Percentiles rank a stretch among this genome's conserved stretches.
These are phyloP conservation scores for Leccinum longicurvipes DNA, from an alignment of 768 basidiomycete species.

Conservation along the genomic window DNA sequence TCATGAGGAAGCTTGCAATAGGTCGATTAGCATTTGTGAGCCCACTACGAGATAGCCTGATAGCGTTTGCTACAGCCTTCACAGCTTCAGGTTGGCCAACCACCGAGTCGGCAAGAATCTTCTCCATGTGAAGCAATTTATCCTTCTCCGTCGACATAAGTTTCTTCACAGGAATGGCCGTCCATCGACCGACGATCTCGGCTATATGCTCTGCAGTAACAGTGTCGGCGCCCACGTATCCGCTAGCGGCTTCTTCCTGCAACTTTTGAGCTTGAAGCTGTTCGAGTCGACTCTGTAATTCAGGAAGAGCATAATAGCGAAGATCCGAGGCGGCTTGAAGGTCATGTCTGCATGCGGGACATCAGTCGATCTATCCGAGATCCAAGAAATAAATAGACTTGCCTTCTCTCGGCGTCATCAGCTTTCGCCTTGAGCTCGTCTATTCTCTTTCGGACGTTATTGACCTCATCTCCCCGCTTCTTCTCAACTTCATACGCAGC, in stretches of 20 bases:
- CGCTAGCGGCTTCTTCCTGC: slow-evolving; percentile 62
- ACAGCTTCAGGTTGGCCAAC: slow-evolving; percentile 92
- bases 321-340: slow-evolving; percentile 81
- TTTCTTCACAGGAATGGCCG: slow-evolving; percentile 84
- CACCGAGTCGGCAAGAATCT: slow-evolving; percentile 68
- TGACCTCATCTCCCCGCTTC: slow-evolving; percentile 75
- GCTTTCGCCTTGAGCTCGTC: slow-evolving; percentile 91
- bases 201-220: slow-evolving; percentile 91
- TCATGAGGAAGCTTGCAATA: slow-evolving; percentile 92
- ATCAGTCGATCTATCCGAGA: background rate
- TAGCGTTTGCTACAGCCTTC: slow-evolving; percentile 89
- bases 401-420: slow-evolving; percentile 88
- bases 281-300: slow-evolving; percentile 71
- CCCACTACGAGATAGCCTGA: slow-evolving; percentile 90
- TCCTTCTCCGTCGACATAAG: slow-evolving; percentile 89
- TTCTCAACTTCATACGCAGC: slow-evolving; percentile 89
- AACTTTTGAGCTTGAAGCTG: slow-evolving; percentile 70
- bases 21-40: slow-evolving; percentile 84
- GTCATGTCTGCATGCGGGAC: slow-evolving; percentile 47
- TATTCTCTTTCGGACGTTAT: slow-evolving; percentile 70
- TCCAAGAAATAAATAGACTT: slow-evolving; percentile 23
- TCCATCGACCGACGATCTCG: slow-evolving; percentile 93
- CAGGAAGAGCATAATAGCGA: slow-evolving; percentile 89
- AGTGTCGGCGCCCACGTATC: slow-evolving; percentile 53
- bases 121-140: slow-evolving; percentile 85